Percentiles rank a stretch among this genome's conserved stretches.
phyloP scores from a whole-genome alignment of 2,329 filamentous ascomycete genomes.

The Stagonosporopsis chrysanthemi region DNA sequence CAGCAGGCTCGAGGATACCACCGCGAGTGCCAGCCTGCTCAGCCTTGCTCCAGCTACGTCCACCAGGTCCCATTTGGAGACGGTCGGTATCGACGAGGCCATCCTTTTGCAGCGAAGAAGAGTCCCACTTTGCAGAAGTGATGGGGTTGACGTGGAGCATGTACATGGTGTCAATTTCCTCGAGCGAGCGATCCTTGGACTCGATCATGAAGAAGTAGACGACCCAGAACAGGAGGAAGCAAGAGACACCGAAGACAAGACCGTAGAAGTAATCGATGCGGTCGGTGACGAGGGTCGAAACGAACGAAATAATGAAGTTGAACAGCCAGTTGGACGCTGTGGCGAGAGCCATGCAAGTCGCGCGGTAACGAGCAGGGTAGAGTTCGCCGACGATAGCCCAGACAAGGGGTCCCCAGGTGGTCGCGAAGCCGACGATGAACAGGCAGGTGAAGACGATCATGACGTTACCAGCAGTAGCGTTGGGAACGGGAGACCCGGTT shows the following conservation, averaged over 20 bases:
- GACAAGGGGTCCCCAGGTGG: conserved; percentile 74
- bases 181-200: conserved; percentile 74
- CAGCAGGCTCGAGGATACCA: conserved; percentile 35
- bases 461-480: conserved; percentile 60
- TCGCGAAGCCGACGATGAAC: conserved; percentile 71
- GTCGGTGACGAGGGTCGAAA: conserved; percentile 78
- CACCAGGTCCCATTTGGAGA: conserved; percentile 42
- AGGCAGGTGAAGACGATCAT: conserved; percentile 75
- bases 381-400: conserved; percentile 75
- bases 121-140: conserved; percentile 64
- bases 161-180: conserved; percentile 80
- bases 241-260: conserved; percentile 77
- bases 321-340: conserved; percentile 57
- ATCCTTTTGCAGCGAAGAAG: conserved; percentile 39
- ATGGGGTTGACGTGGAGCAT: conserved; percentile 69
- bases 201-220: conserved; percentile 84
- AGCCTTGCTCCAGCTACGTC: conserved; percentile 44
- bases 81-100: conserved; percentile 44
- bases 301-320: conserved; percentile 66
- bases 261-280: conserved; percentile 77
- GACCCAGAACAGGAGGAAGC: conserved; percentile 67
- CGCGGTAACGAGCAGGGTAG: conserved; percentile 66
- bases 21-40: conserved; percentile 33
- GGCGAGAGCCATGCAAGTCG: conserved; percentile 54
- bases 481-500: conserved; percentile 41